Base-by-base conservation (phyloP, 176 grass and related monocot genomes). In the Elymus sibiricus region DNA sequence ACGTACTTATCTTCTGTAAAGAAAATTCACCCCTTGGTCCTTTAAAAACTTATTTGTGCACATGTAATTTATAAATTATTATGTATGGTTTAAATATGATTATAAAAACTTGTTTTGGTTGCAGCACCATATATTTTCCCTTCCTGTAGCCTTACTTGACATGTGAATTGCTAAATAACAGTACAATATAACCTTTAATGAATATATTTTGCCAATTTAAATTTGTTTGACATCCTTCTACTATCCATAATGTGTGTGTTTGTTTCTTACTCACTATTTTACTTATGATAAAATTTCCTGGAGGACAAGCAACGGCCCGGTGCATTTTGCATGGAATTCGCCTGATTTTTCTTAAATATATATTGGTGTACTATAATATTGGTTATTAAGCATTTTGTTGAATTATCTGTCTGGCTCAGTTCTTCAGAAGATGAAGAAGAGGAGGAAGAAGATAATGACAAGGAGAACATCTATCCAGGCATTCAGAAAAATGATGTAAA, bases 361-460 rank as follows among this genome's bases (percentile, higher is more conserved):
- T 85, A 39, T 40, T 73, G 39, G 37, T 64, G 47, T n/a, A 28
- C 61, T 82, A 28, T 43, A 80, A 26, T 74, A 82, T 15, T 66
- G 3, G 2, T 9, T 64, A 32, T 70, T 49, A 28, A 87, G 88
- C 65, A 15, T 8, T 37, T 14, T 66, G 10, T 78, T 86, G 53
- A 51, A 77, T 75, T 74, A 80, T 79, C 56, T 85, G 65, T 79
- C 39, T 83, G 67, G 76, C 9, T 78, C 86, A 95, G 92, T 74
- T 95, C 67, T 61, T 95, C 93, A 59, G 90, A 97, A 89, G 93
- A 94, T 26, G 85, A 86, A 85, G 86, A 89, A 58, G 55, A 58
- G 21, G 90, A 97, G 87, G 92, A 94, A 19, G 85, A 89, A 88
- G 78, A 92, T 62, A 86, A 90, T 35, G 89, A 98, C 58, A 90